Conservation (phyloP, 306 rosid genomes). For the Fagus crenata region DNA sequence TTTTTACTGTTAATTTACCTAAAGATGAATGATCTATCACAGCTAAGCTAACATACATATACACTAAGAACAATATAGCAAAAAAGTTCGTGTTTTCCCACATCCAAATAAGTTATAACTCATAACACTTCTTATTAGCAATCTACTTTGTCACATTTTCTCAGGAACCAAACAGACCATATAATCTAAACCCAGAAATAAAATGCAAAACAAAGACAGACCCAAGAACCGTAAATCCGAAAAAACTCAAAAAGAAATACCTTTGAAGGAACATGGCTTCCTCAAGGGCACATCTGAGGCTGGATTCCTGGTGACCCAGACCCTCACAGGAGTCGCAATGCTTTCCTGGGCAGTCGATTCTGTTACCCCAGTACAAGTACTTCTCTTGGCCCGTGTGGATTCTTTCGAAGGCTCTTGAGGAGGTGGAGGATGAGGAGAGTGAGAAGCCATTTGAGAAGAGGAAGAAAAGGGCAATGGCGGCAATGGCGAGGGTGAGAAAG, state of each 20-base stretch:
- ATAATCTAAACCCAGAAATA: constrained; percentile 4
- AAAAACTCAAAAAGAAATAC: constrained; percentile 17
- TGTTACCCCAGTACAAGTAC: constrained; percentile 81
- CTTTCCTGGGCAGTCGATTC: constrained; percentile 94
- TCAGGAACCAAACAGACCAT: constrained; percentile 14
- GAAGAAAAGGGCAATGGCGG: constrained; percentile 48
- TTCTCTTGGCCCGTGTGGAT: constrained; percentile 35
- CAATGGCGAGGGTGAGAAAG: constrained; percentile 34
- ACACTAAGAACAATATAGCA: not conserved
- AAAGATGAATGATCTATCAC: not conserved
- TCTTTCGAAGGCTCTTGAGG: constrained; percentile 17
- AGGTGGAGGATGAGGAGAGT: constrained; percentile 17
- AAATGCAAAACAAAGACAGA: constrained; percentile 12
- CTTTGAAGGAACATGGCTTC: constrained; percentile 77
- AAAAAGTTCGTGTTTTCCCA: not conserved
- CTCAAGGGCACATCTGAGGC: constrained; percentile 94
- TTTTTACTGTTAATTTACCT: not conserved
- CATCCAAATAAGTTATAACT: not conserved
- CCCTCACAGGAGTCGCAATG: constrained; percentile 87
- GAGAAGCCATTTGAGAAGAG: constrained; percentile 35
- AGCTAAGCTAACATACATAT: too few species aligned
- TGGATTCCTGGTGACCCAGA: constrained; percentile 93
- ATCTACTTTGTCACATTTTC: not conserved
- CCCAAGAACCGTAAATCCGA: not conserved
- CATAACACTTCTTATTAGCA: not conserved